Conservation (phyloP, 2,329 filamentous ascomycete genomes). For the Botrytis medusae region DNA sequence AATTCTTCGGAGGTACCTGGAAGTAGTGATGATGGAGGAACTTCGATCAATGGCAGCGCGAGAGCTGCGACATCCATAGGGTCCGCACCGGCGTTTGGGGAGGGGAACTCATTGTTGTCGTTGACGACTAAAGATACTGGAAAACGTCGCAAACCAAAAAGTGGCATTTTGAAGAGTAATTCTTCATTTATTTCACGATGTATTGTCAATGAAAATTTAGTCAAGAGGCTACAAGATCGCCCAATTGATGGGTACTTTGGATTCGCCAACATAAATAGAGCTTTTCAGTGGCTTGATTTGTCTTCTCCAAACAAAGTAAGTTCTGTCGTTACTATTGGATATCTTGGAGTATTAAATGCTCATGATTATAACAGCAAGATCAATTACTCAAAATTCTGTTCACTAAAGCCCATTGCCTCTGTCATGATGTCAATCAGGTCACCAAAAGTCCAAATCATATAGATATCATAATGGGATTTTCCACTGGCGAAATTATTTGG, state of each 20-base stretch:
- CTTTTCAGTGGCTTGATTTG: conserved; percentile 94
- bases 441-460: conserved; percentile 80
- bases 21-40: conserved; percentile 55
- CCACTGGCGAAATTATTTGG: conserved; percentile 96
- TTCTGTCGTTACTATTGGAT: not conserved
- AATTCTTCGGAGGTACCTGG: conserved; percentile 61
- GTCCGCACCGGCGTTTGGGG: conserved; percentile 72
- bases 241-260: conserved; percentile 78
- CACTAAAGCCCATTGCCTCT: conserved; percentile 92
- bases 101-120: conserved; percentile 74
- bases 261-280: conserved; percentile 93
- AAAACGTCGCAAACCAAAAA: conserved; percentile 93
- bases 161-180: conserved; percentile 97
- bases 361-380: conserved; percentile 60
- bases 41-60: conserved; percentile 50
- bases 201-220: conserved; percentile 79
- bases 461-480: conserved; percentile 93
- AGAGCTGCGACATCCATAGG: conserved; percentile 36
- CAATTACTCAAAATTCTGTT: conserved; percentile 95
- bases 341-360: conserved; percentile 27
- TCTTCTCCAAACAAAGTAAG: conserved; percentile 68
- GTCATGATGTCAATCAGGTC: conserved; percentile 84
- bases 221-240: conserved; percentile 77
- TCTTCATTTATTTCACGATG: conserved; percentile 98
- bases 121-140: conserved; percentile 66